Percentiles rank a stretch among this genome's conserved stretches.
Conservation (phyloP, 768 basidiomycete genomes). For the Boletus rubropictus region DNA sequence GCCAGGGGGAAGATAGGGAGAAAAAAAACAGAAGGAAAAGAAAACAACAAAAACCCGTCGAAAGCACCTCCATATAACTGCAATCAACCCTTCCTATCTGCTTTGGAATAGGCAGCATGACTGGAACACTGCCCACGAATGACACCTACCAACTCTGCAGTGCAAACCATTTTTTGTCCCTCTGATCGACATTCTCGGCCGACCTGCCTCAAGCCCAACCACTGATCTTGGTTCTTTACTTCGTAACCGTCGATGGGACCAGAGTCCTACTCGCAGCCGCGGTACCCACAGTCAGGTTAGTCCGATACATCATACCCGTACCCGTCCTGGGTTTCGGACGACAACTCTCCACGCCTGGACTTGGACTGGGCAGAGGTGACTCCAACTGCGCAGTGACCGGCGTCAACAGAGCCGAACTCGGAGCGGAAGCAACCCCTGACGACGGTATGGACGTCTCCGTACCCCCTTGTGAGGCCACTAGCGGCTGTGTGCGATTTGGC, state of each 20-base stretch:
- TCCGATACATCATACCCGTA: conserved; percentile 65
- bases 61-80: conserved; percentile 3
- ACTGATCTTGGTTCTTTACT: conserved; percentile 8
- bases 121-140: conserved; percentile 6
- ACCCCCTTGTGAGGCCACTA: conserved; percentile 16
- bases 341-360: conserved; percentile 12
- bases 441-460: conserved; percentile 19
- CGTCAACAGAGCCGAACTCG: conserved; percentile 9
- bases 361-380: conserved; percentile 18
- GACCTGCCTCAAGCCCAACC: neutral
- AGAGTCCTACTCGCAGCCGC: conserved; percentile 36
- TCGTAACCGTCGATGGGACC: conserved; percentile 24
- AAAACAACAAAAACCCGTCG: conserved; percentile 4
- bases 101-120: conserved; percentile 1
- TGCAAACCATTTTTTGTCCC: neutral
- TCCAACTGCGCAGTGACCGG: conserved; percentile 15
- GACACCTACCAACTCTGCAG: conserved; percentile 8
- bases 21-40: conserved; percentile 1
- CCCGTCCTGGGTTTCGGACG: conserved; percentile 56
- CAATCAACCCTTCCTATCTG: conserved; percentile 7
- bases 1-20: neutral
- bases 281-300: conserved; percentile 18
- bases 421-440: neutral
- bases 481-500: conserved; percentile 2
- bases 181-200: conserved; percentile 3